phyloP scores from a whole-genome alignment of 306 rosid species.

The Sphenostylis stenocarpa region DNA sequence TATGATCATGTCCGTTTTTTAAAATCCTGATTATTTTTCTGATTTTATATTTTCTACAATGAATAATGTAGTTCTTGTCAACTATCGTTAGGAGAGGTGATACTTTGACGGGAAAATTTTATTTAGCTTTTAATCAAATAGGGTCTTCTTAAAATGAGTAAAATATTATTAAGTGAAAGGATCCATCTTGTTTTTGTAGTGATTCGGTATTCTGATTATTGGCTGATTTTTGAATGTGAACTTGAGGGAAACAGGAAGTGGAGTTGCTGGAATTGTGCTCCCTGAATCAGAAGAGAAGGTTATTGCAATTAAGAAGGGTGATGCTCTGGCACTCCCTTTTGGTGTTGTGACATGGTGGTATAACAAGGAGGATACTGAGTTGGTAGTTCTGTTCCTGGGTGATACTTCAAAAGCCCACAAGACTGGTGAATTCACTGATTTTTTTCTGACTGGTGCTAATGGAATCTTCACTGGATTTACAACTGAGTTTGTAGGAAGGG shows the following conservation, averaged over 20 bases:
- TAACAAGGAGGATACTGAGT: constrained; percentile 68
- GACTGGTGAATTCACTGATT: constrained; percentile 72
- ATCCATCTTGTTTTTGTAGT: not conserved
- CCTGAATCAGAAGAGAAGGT: constrained; percentile 79
- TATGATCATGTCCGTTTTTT: too few species aligned
- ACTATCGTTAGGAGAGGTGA: not conserved
- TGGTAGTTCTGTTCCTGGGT: constrained; percentile 70
- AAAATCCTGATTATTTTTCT: not conserved
- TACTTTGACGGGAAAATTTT: not conserved
- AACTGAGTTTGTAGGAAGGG: constrained; percentile 72
- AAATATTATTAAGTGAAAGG: not conserved
- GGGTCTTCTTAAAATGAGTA: too few species aligned
- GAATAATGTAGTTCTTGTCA: not conserved
- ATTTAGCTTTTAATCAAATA: not conserved
- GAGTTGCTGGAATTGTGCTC: constrained; percentile 65
- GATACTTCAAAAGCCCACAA: constrained; percentile 80
- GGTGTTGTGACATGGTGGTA: constrained; percentile 89
- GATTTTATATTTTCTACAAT: not conserved
- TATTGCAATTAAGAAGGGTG: constrained; percentile 72
- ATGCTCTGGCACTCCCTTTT: constrained; percentile 79
- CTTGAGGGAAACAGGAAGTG: constrained; percentile 46
- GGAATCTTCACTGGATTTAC: constrained; percentile 78
- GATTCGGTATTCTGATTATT: not conserved
- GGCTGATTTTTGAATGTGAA: not conserved
- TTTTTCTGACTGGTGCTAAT: constrained; percentile 65